A percentile compares a stretch with the other conserved stretches of the same genome.
Conservation (phyloP, 2,329 filamentous ascomycete genomes). For the Botryotinia convoluta region DNA sequence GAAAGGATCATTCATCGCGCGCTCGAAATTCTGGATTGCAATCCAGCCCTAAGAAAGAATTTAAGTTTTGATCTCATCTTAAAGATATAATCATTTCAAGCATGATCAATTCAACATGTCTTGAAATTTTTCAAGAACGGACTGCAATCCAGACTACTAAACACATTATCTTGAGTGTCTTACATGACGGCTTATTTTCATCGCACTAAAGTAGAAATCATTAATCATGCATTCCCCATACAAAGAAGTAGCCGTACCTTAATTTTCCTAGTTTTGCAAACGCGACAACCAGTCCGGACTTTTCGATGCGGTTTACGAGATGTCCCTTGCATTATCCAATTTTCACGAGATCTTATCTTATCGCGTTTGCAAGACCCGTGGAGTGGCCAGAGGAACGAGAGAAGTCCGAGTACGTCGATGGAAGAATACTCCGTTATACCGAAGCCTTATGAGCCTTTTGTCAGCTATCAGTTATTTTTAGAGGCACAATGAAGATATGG, state of each 20-base stretch:
- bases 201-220: slow-evolving; percentile 39
- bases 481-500: too few relatives aligned
- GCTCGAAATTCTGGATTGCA: background rate
- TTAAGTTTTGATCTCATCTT: background rate
- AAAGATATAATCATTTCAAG: background rate
- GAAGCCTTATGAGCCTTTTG: background rate
- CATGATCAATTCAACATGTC: background rate
- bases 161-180: background rate
- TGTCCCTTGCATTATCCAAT: background rate
- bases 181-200: slow-evolving; percentile 42
- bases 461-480: background rate
- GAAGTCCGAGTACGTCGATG: background rate
- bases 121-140: background rate
- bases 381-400: background rate
- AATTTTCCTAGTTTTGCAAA: slow-evolving; percentile 44
- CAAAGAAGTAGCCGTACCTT: slow-evolving; percentile 37
- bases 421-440: background rate
- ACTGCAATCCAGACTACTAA: background rate
- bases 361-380: background rate
- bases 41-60: background rate
- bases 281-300: slow-evolving; percentile 42
- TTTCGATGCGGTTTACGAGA: slow-evolving; percentile 32
- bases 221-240: background rate
- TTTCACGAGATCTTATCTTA: background rate
- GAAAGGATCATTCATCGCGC: background rate